Evolutionary conservation across 2,329 filamentous ascomycete genomes (phyloP), one percentile per base, ranked within the genome.

Genomic region (Neocucurbitaria cava): DNA sequence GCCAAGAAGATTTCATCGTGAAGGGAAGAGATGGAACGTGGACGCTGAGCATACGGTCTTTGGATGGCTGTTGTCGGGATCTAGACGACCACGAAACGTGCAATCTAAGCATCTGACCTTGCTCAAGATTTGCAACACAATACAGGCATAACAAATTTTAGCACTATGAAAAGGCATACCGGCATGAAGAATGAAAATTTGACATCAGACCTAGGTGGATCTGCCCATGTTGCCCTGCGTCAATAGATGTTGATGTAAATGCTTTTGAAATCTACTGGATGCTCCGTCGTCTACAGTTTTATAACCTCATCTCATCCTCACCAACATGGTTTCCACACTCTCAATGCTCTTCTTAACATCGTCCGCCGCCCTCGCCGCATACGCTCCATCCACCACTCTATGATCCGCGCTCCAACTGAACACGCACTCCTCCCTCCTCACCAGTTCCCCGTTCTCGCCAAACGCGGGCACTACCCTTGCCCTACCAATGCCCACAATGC

Each of bases 401-500:
- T 99, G 95, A 76, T 98, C 93, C 5, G 94, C 94, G 74, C 91
- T 94, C 94, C 94, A 98, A 77, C 93, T 98, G 66, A 98, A 92
- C 71, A 96, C 92, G 73, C 89, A 89, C 57, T 96, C 84, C 69
- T 96, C 89, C 74, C 87, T 90, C 77, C 86, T 87, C 11, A 93
- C 83, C 11, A 98, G 80, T 72, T 77, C 73, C 2, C 76, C 80
- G 36, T 76, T 66, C 56, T 78, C 75, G 21, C 76, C 77, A 76
- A 98, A 98, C 2, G 91, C 89, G 10, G 95, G 95, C 28, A 96
- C 85, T 1, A 86, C 84, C 66, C 88, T 89, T 74, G 92, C 87
- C 63, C 90, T 87, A 5, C 95, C 95, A 26, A 99, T 83, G 10
- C 94, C 95, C 24, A 99, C 77, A 70, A 99, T 99, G 8, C 91